Conservation (phyloP, 768 basidiomycete species). For the Cystofilobasidium macerans region DNA sequence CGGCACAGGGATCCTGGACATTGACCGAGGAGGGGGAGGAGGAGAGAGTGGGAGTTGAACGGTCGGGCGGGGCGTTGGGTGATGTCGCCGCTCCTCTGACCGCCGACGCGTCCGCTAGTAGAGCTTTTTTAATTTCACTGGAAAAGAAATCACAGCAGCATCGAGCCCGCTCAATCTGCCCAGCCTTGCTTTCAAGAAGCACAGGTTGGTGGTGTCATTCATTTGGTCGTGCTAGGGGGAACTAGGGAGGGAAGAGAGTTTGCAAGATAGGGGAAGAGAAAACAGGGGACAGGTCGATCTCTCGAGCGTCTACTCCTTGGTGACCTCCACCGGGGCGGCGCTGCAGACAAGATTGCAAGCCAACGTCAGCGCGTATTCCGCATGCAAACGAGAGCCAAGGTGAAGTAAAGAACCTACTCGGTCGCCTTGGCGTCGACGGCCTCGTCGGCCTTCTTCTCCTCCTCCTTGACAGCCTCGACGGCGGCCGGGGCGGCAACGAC, state of each 20-base stretch:
- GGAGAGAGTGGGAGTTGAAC: not conserved
- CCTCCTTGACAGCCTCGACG: conserved; percentile 20
- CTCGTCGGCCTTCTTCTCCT: conserved; percentile 24
- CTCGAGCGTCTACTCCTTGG: not conserved
- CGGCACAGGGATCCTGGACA: conserved; percentile 16
- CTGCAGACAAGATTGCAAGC: not conserved
- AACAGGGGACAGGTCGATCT: too few relatives aligned
- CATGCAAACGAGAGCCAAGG: not conserved
- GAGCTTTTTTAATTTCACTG: too few relatives aligned
- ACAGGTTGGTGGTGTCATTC: not conserved
- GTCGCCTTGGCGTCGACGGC: not conserved
- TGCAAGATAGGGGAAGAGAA: not conserved
- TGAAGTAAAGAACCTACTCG: not conserved
- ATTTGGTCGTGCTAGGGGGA: not conserved
- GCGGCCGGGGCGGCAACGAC: conserved; percentile 11
- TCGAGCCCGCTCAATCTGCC: too few relatives aligned
- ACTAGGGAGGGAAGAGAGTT: not conserved
- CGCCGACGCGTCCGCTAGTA: too few relatives aligned
- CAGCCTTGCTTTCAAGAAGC: too few relatives aligned
- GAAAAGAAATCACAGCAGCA: not conserved
- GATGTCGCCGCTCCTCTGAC: not conserved
- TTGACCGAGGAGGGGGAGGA: not conserved
- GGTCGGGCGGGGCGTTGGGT: not conserved
- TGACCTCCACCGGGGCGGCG: not conserved
- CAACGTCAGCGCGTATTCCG: not conserved